These are phyloP conservation scores for Viridothelium virens DNA, from an alignment of 495 filamentous ascomycete genomes.

Conservation along the genomic window DNA sequence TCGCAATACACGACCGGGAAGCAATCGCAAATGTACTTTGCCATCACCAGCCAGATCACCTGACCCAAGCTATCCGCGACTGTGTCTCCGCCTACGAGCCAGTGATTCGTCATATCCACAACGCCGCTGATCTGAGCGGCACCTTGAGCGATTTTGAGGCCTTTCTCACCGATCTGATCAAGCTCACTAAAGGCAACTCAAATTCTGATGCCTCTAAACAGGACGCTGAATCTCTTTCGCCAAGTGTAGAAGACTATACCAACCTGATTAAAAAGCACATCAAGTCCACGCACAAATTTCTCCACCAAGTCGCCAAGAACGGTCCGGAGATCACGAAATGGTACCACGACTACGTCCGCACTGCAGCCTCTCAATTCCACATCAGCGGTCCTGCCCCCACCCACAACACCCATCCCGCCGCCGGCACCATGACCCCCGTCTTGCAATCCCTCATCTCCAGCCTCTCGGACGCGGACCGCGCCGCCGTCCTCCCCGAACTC, in stretches of 20 bases:
- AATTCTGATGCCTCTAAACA: conserved; percentile 15
- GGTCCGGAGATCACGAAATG: conserved; percentile 49
- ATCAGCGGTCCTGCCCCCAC: neutral
- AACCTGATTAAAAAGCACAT: conserved; percentile 48
- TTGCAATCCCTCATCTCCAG: conserved; percentile 42
- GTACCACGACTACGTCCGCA: conserved; percentile 42
- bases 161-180: conserved; percentile 56
- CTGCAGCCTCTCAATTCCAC: conserved; percentile 38
- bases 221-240: conserved; percentile 27
- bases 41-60: conserved; percentile 49
- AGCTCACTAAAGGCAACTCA: conserved; percentile 32
- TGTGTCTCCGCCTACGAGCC: conserved; percentile 54
- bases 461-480: conserved; percentile 37
- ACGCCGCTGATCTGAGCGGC: conserved; percentile 54
- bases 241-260: conserved; percentile 57
- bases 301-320: conserved; percentile 54
- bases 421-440: conserved; percentile 39
- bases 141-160: conserved; percentile 49
- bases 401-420: conserved; percentile 25
- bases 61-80: conserved; percentile 51
- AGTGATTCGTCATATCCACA: conserved; percentile 55
- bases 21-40: conserved; percentile 51
- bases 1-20: conserved; percentile 55
- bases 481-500: conserved; percentile 36
- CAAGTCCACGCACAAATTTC: conserved; percentile 49